Conservation (phyloP, 1,284 basidiomycete genomes). For the Mycena citricolor region DNA sequence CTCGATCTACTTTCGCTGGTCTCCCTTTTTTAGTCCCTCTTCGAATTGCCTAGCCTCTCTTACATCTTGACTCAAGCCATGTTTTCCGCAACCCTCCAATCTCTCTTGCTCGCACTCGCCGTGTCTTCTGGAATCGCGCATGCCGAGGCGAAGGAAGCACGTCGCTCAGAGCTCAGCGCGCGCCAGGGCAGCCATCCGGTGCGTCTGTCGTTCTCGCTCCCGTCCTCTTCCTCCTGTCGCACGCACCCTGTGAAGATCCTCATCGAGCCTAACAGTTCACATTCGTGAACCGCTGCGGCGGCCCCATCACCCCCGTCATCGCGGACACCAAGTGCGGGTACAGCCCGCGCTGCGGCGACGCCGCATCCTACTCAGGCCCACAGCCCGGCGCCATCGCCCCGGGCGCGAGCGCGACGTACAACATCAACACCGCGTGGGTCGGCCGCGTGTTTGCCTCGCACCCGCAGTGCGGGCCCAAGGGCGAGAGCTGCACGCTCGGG, state of each 20-base stretch:
- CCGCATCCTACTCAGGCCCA: constrained; percentile 35
- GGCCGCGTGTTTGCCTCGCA: constrained; percentile 40
- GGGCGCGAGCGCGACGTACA: constrained; percentile 29
- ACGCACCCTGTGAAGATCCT: no score
- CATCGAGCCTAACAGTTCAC: constrained; percentile 30
- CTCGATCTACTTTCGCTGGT: no score
- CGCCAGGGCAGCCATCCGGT: constrained; percentile 10
- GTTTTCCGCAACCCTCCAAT: no score
- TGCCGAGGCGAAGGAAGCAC: no score
- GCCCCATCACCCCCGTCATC: constrained; percentile 33
- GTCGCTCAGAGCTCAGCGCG: no score
- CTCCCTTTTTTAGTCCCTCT: no score
- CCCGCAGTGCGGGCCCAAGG: constrained; percentile 34
- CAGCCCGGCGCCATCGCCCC: constrained; percentile 32
- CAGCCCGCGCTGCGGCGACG: constrained; percentile 32
- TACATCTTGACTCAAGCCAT: no score
- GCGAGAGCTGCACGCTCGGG: constrained; percentile 37
- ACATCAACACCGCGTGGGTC: constrained; percentile 37
- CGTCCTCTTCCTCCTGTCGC: not conserved
- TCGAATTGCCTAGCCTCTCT: no score
- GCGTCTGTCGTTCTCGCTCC: not conserved
- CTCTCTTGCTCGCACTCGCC: no score
- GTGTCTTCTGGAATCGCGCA: no score
- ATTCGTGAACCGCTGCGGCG: constrained; percentile 35
- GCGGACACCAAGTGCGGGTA: constrained; percentile 40